Conservation (phyloP, 257 asterid species). For the Scutellaria baicalensis region DNA sequence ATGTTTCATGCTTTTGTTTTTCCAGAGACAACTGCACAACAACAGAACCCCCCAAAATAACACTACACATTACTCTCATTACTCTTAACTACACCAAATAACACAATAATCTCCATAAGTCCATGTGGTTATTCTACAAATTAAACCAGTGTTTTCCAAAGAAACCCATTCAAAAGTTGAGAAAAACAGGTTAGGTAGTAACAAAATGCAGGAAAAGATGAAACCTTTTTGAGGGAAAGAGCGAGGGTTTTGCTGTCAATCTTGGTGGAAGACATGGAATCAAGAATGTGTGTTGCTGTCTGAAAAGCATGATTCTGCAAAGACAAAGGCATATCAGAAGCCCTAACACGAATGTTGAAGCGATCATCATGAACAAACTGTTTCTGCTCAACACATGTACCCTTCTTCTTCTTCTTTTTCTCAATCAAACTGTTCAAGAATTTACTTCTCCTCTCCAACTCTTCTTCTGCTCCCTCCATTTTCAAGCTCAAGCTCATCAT, state of each 20-base stretch:
- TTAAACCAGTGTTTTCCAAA: not conserved
- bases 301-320: slow-evolving; percentile 70
- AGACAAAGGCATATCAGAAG: slow-evolving; percentile 66
- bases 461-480: slow-evolving; percentile 84
- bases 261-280: slow-evolving; percentile 53
- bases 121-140: not conserved
- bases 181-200: too few species aligned
- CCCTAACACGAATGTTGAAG: slow-evolving; percentile 56
- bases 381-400: slow-evolving; percentile 33
- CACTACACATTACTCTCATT: slow-evolving; percentile 7
- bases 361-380: slow-evolving; percentile 21
- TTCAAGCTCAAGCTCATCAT: not conserved
- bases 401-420: slow-evolving; percentile 45
- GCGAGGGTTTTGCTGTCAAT: slow-evolving; percentile 77
- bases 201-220: too few species aligned
- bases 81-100: not conserved
- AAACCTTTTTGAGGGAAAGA: slow-evolving; percentile 75
- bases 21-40: not conserved
- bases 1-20: slow-evolving; percentile 2
- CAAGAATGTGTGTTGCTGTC: slow-evolving; percentile 38
- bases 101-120: not conserved
- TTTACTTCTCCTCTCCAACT: slow-evolving; percentile 82
- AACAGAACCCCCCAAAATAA: slow-evolving; percentile 10
- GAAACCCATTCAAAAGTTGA: not conserved
- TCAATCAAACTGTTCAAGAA: slow-evolving; percentile 71